Evolutionary conservation across 202 grass and related monocot genomes (phyloP).

Genomic region (Carex arenaria): DNA sequence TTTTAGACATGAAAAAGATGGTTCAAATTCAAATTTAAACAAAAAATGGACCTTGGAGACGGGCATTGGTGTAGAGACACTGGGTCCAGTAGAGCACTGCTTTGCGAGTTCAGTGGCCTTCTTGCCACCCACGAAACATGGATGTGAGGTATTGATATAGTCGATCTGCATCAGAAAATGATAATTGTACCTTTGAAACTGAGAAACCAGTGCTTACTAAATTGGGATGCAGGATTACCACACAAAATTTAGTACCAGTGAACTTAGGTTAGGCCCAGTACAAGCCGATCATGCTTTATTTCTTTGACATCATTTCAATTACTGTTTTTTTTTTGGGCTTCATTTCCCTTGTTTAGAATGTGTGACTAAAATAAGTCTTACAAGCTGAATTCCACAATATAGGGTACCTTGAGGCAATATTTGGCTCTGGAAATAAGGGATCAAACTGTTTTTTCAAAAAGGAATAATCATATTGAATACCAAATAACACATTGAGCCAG

Average conservation of each 20-base stretch:
- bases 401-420: background rate
- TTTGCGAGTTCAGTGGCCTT: slow-evolving; percentile 79
- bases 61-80: slow-evolving; percentile 26
- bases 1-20: slow-evolving; percentile 1
- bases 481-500: background rate
- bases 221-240: background rate
- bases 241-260: background rate
- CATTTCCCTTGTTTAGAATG: background rate
- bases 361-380: background rate
- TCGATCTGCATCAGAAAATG: slow-evolving; percentile 45
- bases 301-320: background rate
- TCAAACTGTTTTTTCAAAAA: background rate
- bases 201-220: background rate
- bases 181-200: slow-evolving; percentile 17
- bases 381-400: background rate
- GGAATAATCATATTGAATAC: background rate
- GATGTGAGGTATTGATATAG: slow-evolving; percentile 95
- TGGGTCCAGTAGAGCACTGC: slow-evolving; percentile 43
- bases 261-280: background rate
- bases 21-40: slow-evolving; percentile 10
- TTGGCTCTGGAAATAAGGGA: background rate
- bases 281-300: background rate
- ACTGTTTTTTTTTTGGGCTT: background rate
- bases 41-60: slow-evolving; percentile 49
- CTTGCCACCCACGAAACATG: slow-evolving; percentile 77